Evolutionary conservation across 768 basidiomycete genomes (phyloP).

Genomic region (Auricularia cornea): DNA sequence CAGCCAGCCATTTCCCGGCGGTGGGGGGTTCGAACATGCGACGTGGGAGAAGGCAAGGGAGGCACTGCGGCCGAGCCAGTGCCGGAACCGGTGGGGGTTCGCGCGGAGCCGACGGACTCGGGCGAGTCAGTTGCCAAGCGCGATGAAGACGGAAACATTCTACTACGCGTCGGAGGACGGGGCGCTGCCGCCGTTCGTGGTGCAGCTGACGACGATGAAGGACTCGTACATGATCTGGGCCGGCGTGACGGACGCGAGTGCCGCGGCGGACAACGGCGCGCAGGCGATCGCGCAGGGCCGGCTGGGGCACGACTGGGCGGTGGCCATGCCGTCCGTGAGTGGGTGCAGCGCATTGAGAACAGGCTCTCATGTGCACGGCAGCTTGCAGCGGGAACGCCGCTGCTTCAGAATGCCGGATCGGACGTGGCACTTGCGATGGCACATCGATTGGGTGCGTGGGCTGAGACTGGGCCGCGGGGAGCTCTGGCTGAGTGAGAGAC

Average conservation of each 20-base stretch:
- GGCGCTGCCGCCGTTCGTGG: conserved; percentile 27
- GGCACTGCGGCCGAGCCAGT: too few species aligned
- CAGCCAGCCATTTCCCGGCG: too few species aligned
- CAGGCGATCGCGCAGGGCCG: conserved; percentile 43
- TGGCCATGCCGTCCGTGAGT: conserved; percentile 57
- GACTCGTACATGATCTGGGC: conserved; percentile 81
- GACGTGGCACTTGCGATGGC: conserved; percentile 69
- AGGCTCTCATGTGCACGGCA: conserved; percentile 2
- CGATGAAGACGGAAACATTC: conserved; percentile 9
- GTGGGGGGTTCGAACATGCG: too few species aligned
- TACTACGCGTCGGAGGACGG: conserved; percentile 2
- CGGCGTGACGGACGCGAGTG: conserved; percentile 44
- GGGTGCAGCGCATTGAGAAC: conserved; percentile 2
- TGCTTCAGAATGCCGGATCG: conserved; percentile 53
- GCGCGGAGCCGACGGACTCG: too few species aligned
- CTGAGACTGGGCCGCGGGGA: conserved; percentile 7
- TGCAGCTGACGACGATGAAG: conserved; percentile 59
- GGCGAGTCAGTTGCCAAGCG: too few species aligned
- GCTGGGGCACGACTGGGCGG: conserved; percentile 72
- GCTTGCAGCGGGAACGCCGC: conserved; percentile 43
- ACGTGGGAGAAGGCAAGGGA: too few species aligned
- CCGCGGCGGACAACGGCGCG: conserved; percentile 28
- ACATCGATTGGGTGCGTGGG: conserved; percentile 61
- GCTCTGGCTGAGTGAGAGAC: conserved; percentile 9
- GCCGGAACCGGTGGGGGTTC: too few species aligned